Base-by-base conservation (phyloP, 2,329 filamentous ascomycete species). In the Teratosphaeria epicoccoides region DNA sequence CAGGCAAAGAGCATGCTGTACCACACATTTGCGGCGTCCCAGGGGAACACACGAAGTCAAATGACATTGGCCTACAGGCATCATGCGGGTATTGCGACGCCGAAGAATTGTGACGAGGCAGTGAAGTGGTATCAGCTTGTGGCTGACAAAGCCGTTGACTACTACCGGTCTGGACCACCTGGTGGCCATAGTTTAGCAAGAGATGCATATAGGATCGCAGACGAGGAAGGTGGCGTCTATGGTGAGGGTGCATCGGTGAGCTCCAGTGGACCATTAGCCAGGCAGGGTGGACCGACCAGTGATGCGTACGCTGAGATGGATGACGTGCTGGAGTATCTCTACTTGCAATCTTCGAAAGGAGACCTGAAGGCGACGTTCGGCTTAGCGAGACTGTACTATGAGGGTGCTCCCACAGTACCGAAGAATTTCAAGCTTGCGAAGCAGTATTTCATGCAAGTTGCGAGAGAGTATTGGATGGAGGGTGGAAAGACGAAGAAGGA, bases 41-140 rank as follows among this genome's bases (percentile, higher is more conserved):
- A 81, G 50, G 91, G 88, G 20, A 83, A 95, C 64, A 85, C 84
- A 14, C 80, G 84, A 51, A 91, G 91, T 5, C 85, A 97, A 70
- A 97, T 98, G 93, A 91, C 90, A 0, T 77, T 95, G 5, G 94
- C 84, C 3, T 94, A 89, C 63, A 82, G 93, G 47, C 83, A 96
- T 65, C 83, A 93, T 59, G 80, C 81, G 23, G 93, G 91, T 2
- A 88, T 98, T 55, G 88, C 88, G 5, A 87, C 88, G 2, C 80
- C 88, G 0, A 85, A 88, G 62, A 88, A 86, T 64, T 98, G 93
- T 67, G 88, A 96, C 52, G 78, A 81, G 57, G 87, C 91, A 1
- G 83, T 85, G 47, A 82, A 84, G 63, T 95, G 91, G 72, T 98
- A 98, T 75, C 95, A 93, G 70, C 80, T 80, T 49, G 93, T 95